Evolutionary conservation across 2,329 filamentous ascomycete species (phyloP), one percentile per base, ranked within the genome.

Genomic region (Aspergillus costaricaensis): DNA sequence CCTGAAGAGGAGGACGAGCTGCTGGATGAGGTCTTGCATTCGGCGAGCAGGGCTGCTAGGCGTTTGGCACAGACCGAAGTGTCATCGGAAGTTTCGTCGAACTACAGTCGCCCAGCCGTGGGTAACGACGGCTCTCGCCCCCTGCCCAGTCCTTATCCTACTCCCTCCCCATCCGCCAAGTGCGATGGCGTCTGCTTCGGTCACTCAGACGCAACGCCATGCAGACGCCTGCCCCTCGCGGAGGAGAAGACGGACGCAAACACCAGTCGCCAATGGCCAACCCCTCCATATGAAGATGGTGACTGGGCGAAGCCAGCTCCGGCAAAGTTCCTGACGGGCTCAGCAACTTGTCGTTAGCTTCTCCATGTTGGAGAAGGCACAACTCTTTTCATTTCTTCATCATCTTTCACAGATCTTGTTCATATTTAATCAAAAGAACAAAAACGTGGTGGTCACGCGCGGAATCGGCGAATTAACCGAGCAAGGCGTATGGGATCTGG

Each of bases 1-100:
- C 92, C 95, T 1, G 93, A 96, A 70, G 95, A 99, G 76, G 94
- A 98, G 72, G 95, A 99, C 61, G 95, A 99, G 77, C 84, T 99
- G 9, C 83, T 98, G 9, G 93, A 97, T 67, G 95, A 99, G 77
- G 92, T 88, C 19, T 82, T 97, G 44, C 85, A 88, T 52, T 91
- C 91, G 5, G 91, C 92, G 0, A 88, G 89, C 69, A 86, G 86
- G 62, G 91, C 88, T 7, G 90, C 91, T 71, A 89, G 86, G 72
- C 87, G 87, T 9, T 81, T 96, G 62, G 91, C 87, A 59, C 76
- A 72, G 63, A 70, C 69, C 57, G 78, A 70, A 54, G 68, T 70
- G 8, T 30, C 53, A 47, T 68, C 72, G 44, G 72, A 72, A 32
- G 65, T 65, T 67, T 87, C 89, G 14, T 83, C 82, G 30, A 88